A percentile compares a stretch with the other conserved stretches of the same genome.
Conservation (phyloP, 2,329 filamentous ascomycete genomes). For the Dendrostoma leiphaemia region DNA sequence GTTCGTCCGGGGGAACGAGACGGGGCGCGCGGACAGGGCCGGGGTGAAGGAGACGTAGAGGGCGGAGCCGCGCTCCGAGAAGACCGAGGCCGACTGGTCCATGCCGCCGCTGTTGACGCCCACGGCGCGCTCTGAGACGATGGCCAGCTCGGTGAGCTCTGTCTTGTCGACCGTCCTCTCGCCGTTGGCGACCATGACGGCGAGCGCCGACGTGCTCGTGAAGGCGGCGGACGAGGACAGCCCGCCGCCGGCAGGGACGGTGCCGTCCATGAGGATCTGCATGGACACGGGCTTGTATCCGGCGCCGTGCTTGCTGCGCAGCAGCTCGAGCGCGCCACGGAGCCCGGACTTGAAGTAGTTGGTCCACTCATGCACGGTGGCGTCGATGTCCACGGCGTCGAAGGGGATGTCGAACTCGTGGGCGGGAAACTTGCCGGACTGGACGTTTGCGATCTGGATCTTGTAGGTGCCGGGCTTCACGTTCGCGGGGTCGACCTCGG, state of each 20-base stretch:
- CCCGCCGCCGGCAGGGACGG: constrained; percentile 87
- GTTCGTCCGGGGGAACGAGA: constrained; percentile 76
- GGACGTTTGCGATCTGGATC: constrained; percentile 78
- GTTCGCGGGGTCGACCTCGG: constrained; percentile 40
- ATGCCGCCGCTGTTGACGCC: constrained; percentile 98
- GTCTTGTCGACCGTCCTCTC: constrained; percentile 80
- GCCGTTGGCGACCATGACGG: constrained; percentile 83
- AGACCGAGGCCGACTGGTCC: constrained; percentile 96
- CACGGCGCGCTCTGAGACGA: constrained; percentile 90
- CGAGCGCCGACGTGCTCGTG: constrained; percentile 84
- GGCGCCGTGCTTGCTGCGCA: constrained; percentile 63
- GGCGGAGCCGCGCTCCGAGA: constrained; percentile 81
- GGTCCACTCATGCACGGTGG: constrained; percentile 85
- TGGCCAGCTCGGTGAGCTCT: constrained; percentile 85
- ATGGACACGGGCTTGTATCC: constrained; percentile 71
- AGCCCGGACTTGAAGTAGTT: constrained; percentile 98
- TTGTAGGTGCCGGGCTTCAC: constrained; percentile 54
- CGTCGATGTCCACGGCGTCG: constrained; percentile 74
- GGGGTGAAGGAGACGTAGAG: constrained; percentile 90
- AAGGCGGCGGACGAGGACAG: constrained; percentile 93
- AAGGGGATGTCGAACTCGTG: constrained; percentile 71
- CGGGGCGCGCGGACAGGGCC: constrained; percentile 69
- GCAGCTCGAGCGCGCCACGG: constrained; percentile 73
- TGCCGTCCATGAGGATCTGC: constrained; percentile 87
- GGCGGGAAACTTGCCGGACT: constrained; percentile 70